A percentile compares a stretch with the other conserved stretches of the same genome.
These are phyloP conservation scores for Flaveria trinervia DNA, from an alignment of 129 eudicot genomes.

Conservation along the genomic window DNA sequence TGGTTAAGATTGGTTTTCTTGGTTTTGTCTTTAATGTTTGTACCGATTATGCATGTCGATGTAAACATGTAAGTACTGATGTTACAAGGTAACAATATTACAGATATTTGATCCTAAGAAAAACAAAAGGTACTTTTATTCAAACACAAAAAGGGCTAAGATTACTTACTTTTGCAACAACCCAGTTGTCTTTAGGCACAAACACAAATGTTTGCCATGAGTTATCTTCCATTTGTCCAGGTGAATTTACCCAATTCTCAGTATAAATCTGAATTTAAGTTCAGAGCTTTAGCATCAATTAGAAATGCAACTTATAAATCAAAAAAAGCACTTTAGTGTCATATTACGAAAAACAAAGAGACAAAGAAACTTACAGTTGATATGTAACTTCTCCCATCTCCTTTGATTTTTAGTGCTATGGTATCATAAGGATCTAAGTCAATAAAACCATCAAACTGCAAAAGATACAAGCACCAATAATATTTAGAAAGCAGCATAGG, in stretches of 20 bases:
- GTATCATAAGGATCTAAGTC: slow-evolving; percentile 93
- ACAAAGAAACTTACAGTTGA: slow-evolving; percentile 69
- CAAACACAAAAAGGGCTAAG: background rate
- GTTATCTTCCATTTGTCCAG: slow-evolving; percentile 95
- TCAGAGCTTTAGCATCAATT: slow-evolving; percentile 11
- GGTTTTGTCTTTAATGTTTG: background rate
- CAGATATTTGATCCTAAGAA: background rate
- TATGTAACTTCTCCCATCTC: slow-evolving; percentile 97
- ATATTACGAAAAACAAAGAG: background rate
- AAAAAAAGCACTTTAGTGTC: background rate
- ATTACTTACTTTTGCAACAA: slow-evolving; percentile 78
- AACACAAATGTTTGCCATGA: slow-evolving; percentile 94
- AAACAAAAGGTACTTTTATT: background rate
- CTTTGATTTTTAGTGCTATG: slow-evolving; percentile 77
- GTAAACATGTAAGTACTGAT: too few species aligned
- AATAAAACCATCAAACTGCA: slow-evolving; percentile 97
- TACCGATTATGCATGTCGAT: background rate
- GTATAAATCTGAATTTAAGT: slow-evolving; percentile 73
- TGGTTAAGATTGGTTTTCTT: too few species aligned
- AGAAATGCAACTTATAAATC: background rate
- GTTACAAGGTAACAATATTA: background rate
- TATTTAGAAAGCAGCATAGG: background rate
- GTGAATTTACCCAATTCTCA: slow-evolving; percentile 95
- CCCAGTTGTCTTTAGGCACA: slow-evolving; percentile 85
- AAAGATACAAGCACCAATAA: background rate